Conservation (phyloP, 2,329 filamentous ascomycete genomes). For the Sclerotiophoma versabilis region DNA sequence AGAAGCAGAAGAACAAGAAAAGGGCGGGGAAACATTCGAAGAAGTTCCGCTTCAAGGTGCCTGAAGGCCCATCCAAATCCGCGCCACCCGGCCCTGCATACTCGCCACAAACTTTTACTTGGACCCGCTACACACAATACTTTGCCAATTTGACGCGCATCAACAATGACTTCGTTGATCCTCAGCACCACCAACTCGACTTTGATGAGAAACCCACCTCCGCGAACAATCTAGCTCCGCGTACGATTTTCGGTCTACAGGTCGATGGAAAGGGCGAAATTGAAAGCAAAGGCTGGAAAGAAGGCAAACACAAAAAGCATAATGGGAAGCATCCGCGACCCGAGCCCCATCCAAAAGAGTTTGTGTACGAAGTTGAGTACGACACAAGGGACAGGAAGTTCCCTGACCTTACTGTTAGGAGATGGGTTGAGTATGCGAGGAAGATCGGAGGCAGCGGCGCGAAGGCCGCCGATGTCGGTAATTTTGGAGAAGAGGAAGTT, state of each 20-base stretch:
- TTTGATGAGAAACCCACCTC: slow-evolving; percentile 1
- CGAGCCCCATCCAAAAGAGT: slow-evolving; percentile 67
- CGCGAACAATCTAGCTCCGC: slow-evolving; percentile 16
- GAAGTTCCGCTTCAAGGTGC: slow-evolving; percentile 61
- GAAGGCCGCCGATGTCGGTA: slow-evolving; percentile 18
- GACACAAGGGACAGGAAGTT: slow-evolving; percentile 81
- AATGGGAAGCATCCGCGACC: slow-evolving; percentile 54
- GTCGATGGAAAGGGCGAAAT: slow-evolving; percentile 39
- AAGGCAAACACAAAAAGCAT: slow-evolving; percentile 70
- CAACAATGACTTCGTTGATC: slow-evolving; percentile 70
- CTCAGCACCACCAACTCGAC: slow-evolving; percentile 7
- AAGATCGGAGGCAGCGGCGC: slow-evolving; percentile 69
- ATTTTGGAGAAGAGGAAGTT: slow-evolving; percentile 31
- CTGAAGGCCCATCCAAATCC: slow-evolving; percentile 74
- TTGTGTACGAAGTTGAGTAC: slow-evolving; percentile 85
- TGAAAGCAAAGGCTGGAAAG: slow-evolving; percentile 61
- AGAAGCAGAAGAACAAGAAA: slow-evolving; percentile 57
- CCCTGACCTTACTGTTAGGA: slow-evolving; percentile 84
- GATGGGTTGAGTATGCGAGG: slow-evolving; percentile 79
- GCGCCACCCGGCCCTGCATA: slow-evolving; percentile 88
- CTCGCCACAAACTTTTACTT: slow-evolving; percentile 79
- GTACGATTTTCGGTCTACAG: slow-evolving; percentile 34
- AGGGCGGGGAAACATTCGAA: slow-evolving; percentile 33
- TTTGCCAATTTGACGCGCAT: slow-evolving; percentile 92
- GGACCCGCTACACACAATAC: slow-evolving; percentile 86